Conservation (phyloP, 2,329 filamentous ascomycete genomes). For the Pseudocercospora musae region DNA sequence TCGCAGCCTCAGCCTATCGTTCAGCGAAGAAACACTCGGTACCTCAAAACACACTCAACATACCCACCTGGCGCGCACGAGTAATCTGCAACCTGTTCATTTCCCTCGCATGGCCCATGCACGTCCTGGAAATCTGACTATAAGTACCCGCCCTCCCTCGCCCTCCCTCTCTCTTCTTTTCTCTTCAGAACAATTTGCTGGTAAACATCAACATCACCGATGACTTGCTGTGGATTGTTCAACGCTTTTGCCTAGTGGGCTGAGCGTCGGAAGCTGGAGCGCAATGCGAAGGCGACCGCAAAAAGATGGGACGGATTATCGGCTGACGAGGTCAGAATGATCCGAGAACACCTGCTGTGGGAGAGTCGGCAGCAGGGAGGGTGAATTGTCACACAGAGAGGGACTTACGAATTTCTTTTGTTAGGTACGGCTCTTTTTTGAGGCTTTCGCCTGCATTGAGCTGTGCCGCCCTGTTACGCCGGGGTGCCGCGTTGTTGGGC, state of each 20-base stretch:
- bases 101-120: neutral
- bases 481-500: neutral
- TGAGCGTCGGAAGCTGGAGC: neutral
- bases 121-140: neutral
- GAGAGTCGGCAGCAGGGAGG: neutral
- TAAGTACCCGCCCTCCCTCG: neutral
- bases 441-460: neutral
- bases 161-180: neutral
- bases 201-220: neutral
- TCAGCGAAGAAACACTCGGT: neutral
- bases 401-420: neutral
- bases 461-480: neutral
- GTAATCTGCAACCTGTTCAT: neutral
- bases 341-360: neutral
- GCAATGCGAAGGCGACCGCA: neutral
- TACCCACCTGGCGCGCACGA: too few relatives aligned
- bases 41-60: neutral
- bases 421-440: neutral
- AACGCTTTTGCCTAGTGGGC: neutral
- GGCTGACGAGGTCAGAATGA: neutral
- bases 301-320: neutral
- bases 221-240: neutral
- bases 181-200: neutral
- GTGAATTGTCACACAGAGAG: neutral
- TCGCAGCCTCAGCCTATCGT: neutral